phyloP scores from a whole-genome alignment of 1,139 yeast genomes.

The Yamadazyma diospyri region DNA sequence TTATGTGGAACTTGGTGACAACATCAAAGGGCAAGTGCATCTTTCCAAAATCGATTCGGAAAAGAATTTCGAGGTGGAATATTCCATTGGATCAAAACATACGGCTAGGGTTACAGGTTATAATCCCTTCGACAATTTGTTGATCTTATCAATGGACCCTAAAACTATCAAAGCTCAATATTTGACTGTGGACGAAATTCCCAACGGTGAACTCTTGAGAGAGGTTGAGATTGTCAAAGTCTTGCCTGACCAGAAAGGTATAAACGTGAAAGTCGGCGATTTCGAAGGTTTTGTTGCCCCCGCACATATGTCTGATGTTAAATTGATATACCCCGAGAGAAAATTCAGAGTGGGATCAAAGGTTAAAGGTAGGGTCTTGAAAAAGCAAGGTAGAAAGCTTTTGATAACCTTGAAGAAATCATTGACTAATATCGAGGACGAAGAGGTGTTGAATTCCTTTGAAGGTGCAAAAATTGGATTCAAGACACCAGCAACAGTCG shows the following conservation, averaged over 20 bases:
- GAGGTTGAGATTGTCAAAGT: slow-evolving; percentile 60
- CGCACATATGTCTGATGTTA: slow-evolving; percentile 78
- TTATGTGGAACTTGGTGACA: slow-evolving; percentile 56
- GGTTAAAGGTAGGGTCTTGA: slow-evolving; percentile 67
- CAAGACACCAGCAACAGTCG: slow-evolving; percentile 73
- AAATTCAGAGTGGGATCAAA: slow-evolving; percentile 82
- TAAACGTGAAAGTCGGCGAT: slow-evolving; percentile 60
- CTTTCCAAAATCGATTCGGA: slow-evolving; percentile 63
- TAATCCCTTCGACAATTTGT: slow-evolving; percentile 61
- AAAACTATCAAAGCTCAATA: slow-evolving; percentile 60
- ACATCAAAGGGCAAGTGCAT: slow-evolving; percentile 66
- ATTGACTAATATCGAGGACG: slow-evolving; percentile 64
- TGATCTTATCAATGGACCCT: slow-evolving; percentile 67
- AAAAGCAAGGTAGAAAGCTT: slow-evolving; percentile 39
- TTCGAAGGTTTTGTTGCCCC: slow-evolving; percentile 76
- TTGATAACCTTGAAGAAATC: slow-evolving; percentile 79
- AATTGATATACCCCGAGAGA: slow-evolving; percentile 84
- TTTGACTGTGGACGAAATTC: slow-evolving; percentile 66
- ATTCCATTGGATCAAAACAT: slow-evolving; percentile 62
- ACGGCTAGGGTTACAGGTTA: slow-evolving; percentile 75
- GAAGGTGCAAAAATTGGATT: slow-evolving; percentile 56
- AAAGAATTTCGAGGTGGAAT: slow-evolving; percentile 48
- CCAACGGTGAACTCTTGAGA: slow-evolving; percentile 64
- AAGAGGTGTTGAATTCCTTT: slow-evolving; percentile 49
- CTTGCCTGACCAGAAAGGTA: slow-evolving; percentile 60